phyloP scores from a whole-genome alignment of 257 asterid species.

The Mentha longifolia region DNA sequence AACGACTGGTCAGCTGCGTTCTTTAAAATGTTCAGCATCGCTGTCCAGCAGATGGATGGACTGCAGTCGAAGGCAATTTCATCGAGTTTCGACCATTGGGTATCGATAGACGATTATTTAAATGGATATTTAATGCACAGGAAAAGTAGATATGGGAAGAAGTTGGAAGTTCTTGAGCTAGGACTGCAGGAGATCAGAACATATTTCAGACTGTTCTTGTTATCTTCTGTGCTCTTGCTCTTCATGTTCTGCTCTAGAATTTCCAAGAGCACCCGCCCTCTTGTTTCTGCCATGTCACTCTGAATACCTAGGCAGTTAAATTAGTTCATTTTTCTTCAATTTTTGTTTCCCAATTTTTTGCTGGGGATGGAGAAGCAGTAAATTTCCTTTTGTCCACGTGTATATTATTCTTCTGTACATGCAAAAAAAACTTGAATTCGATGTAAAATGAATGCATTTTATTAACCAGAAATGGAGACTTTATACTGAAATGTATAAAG shows the following conservation, averaged over 20 bases:
- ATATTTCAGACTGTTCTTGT: slow-evolving; percentile 84
- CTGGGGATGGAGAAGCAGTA: slow-evolving; percentile 24
- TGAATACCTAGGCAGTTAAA: slow-evolving; percentile 37
- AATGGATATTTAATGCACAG: slow-evolving; percentile 84
- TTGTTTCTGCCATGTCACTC: slow-evolving; percentile 72
- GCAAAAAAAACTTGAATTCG: no score
- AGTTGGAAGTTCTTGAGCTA: slow-evolving; percentile 88
- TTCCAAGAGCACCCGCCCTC: slow-evolving; percentile 79
- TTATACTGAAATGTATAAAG: no score
- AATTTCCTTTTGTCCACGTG: slow-evolving; percentile 35
- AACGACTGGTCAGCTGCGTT: slow-evolving; percentile 95
- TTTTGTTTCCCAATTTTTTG: slow-evolving; percentile 19
- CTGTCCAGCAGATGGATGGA: slow-evolving; percentile 70
- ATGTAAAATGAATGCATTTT: no score
- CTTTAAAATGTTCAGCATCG: slow-evolving; percentile 73
- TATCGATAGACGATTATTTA: slow-evolving; percentile 87
- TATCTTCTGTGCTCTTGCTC: slow-evolving; percentile 86
- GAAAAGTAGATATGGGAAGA: slow-evolving; percentile 81
- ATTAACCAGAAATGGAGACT: no score
- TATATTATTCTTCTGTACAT: slow-evolving; percentile 28
- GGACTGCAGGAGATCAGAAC: slow-evolving; percentile 96
- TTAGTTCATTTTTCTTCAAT: neutral
- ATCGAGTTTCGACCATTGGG: slow-evolving; percentile 66
- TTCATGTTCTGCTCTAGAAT: slow-evolving; percentile 98
- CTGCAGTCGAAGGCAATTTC: slow-evolving; percentile 53